Base-by-base conservation (phyloP, 1,284 basidiomycete species). In the Rhizopogon hawkerae region DNA sequence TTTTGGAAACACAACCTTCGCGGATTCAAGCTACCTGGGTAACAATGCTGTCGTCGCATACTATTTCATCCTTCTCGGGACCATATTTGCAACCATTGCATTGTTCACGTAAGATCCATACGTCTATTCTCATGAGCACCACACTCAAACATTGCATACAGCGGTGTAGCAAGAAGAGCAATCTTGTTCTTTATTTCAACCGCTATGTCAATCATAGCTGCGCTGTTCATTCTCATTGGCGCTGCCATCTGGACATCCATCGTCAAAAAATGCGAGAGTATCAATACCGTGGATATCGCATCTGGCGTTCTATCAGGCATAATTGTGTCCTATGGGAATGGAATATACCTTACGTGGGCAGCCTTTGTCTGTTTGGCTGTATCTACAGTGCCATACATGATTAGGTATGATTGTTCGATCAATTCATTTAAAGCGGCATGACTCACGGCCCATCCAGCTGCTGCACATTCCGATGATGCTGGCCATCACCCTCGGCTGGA, bases 191-290 rank as follows among this genome's bases (percentile, higher is more conserved):
- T 87, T 58, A 53, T 80, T 23, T 88, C 88, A 1, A 76, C 84
- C 2, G 64, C 75, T 2, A 76, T 83, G 57, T 75, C 83, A 23
- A 66, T 82, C 47, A 55, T 83, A 26, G 80, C 81, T 26, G 76
- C 77, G 45, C 50, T 85, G 16, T 72, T 85, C 49, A 61, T 87
- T 43, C 71, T 90, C 44, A 77, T 86, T 35, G 85, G 80, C 14
- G 80, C 80, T 10, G 74, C 78, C 35, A 79, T 89, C 51, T 90
- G 85, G 84, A 89, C 88, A 3, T 76, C 80, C 42, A 72, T 87
- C 46, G 74, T 90, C 38, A 77, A 80, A 57, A 84, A 81, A 60
- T 69, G 75, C 2, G 69, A 81, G 57, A 67, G 66, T 26, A 71
- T 89, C 52, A 88, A 88, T 60, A 61, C 68, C 33, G 57, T 77